Base-by-base conservation (phyloP, 2,329 filamentous ascomycete species). In the Chalara sp. region DNA sequence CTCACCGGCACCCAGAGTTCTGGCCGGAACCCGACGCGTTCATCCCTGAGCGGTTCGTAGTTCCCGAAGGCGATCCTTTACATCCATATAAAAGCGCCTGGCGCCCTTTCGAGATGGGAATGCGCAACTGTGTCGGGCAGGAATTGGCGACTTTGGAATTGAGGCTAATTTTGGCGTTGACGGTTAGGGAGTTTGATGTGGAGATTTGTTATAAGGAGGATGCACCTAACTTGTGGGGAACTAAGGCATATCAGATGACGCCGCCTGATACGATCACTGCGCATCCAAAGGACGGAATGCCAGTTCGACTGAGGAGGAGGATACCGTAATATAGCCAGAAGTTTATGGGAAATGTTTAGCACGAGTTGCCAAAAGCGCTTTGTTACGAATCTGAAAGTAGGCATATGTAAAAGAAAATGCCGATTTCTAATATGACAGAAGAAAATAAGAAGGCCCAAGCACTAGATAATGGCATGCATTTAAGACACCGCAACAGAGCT, bases 61-160 rank as follows among this genome's bases (percentile, higher is more conserved):
- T 63, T 6, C 61, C 56, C 8, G 59, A 61, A 1, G 64, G 56
- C 10, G 58, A 70, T 63, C 63, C 11, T 56, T 63, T 32, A 71
- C 72, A 50, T 49, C 55, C 51, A 8, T 45, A 35, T 3, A 53
- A 53, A 13, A 46, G 72, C 32, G 78, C 76, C 1, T 83, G 71
- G 70, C 70, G 78, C 11, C 69, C 75, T 1, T 83, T 83, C 61
- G 75, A 76, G 55, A 69, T 72, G 49, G 79, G 79, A 0, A 69
- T 72, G 3, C 63, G 79, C n/a, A 76, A 75, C 46, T 83, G 79
- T 57, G 72, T 81, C 12, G 79, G 78, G 0, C 76, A 81, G 60
- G 71, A 72, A 52, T 63, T 80, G 29, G 76, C 74, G 1, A 72
- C 76, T 66, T 58, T 58, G 29, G 76, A 80, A 61, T 63, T 72